These are phyloP conservation scores for Apodospora peruviana DNA, from an alignment of 495 filamentous ascomycete genomes.

Conservation along the genomic window DNA sequence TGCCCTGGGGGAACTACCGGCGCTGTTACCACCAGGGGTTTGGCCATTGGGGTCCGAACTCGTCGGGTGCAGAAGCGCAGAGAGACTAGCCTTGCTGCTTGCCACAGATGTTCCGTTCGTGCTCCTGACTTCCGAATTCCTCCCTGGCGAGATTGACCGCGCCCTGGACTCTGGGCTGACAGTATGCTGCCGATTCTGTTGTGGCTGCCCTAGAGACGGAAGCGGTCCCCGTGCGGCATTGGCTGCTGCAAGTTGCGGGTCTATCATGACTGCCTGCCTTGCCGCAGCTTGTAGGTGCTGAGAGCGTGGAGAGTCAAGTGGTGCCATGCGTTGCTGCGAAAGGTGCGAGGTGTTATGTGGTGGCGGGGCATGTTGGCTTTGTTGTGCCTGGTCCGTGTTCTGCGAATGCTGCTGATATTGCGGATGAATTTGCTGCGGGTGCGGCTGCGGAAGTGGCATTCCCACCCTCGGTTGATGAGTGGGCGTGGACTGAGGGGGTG, in stretches of 20 bases:
- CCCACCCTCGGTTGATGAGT: constrained; percentile 4
- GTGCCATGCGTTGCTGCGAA: constrained; percentile 11
- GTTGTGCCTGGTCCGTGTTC: constrained; percentile 15
- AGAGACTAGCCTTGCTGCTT: constrained; percentile 32
- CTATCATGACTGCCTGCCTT: constrained; percentile 29
- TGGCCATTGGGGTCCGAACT: constrained; percentile 37
- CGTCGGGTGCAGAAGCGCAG: constrained; percentile 29
- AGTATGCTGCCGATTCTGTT: not conserved
- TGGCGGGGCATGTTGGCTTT: constrained; percentile 6
- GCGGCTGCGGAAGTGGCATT: constrained; percentile 12
- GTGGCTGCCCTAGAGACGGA: constrained; percentile 15
- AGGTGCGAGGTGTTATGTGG: constrained; percentile 21
- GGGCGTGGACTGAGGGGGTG: constrained; percentile 6
- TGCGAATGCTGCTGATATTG: constrained; percentile 13
- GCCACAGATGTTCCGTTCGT: constrained; percentile 6
- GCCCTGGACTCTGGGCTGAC: constrained; percentile 23
- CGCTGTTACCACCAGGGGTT: constrained; percentile 29
- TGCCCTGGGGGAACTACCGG: constrained; percentile 27
- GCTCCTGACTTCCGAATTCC: constrained; percentile 13
- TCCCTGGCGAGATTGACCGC: constrained; percentile 26
- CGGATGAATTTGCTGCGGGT: constrained; percentile 18
- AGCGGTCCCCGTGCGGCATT: constrained; percentile 23
- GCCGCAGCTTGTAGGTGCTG: constrained; percentile 30
- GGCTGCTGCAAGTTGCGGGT: constrained; percentile 22
- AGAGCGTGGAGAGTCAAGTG: constrained; percentile 29